These are phyloP conservation scores for Dichotomocladium elegans DNA, from an alignment of 371 early-diverging fungal genomes.

Conservation along the genomic window DNA sequence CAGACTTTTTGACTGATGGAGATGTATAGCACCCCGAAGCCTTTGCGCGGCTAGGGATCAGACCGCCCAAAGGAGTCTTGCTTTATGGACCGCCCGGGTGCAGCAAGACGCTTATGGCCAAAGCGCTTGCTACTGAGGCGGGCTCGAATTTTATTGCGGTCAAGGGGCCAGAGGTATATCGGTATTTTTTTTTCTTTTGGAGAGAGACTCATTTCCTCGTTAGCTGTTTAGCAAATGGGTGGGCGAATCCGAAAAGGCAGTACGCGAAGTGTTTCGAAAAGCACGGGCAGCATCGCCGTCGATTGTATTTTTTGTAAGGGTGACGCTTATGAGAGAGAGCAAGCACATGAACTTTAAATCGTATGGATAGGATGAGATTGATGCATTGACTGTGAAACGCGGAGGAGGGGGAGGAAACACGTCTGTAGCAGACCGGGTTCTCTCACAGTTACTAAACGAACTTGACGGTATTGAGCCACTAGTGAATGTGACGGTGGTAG, in stretches of 20 bases:
- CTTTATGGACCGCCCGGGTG: slow-evolving; percentile 99
- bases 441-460: slow-evolving; percentile 91
- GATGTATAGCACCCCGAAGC: slow-evolving; percentile 75
- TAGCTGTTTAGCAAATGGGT: slow-evolving; percentile 97
- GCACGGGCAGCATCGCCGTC: slow-evolving; percentile 94
- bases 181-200: neutral
- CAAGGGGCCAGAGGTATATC: slow-evolving; percentile 90
- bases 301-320: slow-evolving; percentile 93
- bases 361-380: slow-evolving; percentile 88
- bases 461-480: slow-evolving; percentile 95
- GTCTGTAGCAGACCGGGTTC: slow-evolving; percentile 90
- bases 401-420: slow-evolving; percentile 65
- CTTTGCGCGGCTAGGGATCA: slow-evolving; percentile 83
- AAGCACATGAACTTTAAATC: neutral
- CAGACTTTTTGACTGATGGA: neutral
- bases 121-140: slow-evolving; percentile 96
- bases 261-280: slow-evolving; percentile 91
- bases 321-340: neutral
- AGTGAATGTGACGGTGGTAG: slow-evolving; percentile 93
- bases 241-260: slow-evolving; percentile 97
- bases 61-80: slow-evolving; percentile 95
- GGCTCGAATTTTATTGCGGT: slow-evolving; percentile 97
- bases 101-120: slow-evolving; percentile 97
- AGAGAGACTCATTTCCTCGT: neutral
- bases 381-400: slow-evolving; percentile 90